Evolutionary conservation across 805 yeast genomes (phyloP), one percentile per base, ranked within the genome.

Genomic region (Yamadazyma scolyti): DNA sequence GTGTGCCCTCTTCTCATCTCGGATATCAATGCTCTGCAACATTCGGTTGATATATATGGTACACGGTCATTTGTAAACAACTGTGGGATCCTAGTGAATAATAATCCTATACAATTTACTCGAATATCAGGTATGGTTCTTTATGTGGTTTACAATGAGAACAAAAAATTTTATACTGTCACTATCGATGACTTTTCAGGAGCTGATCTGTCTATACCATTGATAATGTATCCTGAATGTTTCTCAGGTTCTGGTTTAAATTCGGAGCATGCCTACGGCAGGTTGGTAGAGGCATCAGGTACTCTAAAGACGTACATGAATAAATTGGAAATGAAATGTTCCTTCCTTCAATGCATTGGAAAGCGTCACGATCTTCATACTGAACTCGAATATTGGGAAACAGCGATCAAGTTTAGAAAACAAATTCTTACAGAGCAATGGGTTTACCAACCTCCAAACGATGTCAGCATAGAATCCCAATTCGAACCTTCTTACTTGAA

Each of bases 151-250:
- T n/a, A n/a, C n/a, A n/a, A n/a, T n/a, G n/a, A n/a, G n/a, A n/a
- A 25, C 36, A 14, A 23, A 28, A n/a, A 38, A 38, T 20, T 48
- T 34, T 29, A 30, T 43, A 16, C 20, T 52, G 12, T 65, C 6
- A 37, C 44, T 5, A 18, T 65, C 3, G 71, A 65, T 31, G 71
- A 65, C 39, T 50, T 38, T 13, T 62, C 68, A 9, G 57, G 61
- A 3, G 30, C 30, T 2, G 23, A 36, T 2, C 65, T 59, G 61
- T 26, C 36, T 4, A 47, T 65, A 5, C 32, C 34, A 5, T 59
- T 53, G 8, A 48, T 43, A 20, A 42, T 57, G 2, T 12, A 14
- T 2, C 40, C 39, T 11, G 9, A 30, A 0, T 11, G 20, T 11
- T 52, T 43, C 31, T 12, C 26, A 9, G 21, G 31, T 1, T 25